Evolutionary conservation across 805 yeast genomes (phyloP).

Genomic region (Lachancea kluyveri): DNA sequence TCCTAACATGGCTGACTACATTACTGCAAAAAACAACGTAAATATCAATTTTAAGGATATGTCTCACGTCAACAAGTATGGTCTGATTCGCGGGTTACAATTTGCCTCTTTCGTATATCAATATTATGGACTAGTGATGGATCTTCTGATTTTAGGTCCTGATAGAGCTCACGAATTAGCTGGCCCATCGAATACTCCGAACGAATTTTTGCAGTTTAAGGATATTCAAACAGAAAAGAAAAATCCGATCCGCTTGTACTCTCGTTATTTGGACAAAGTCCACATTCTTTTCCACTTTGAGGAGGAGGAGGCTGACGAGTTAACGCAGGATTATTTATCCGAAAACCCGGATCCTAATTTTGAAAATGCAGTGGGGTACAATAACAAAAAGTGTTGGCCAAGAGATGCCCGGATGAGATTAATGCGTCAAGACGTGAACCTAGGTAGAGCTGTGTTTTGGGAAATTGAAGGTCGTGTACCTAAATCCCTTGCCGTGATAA

Average conservation of each 20-base stretch:
- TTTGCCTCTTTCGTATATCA: slow-evolving; percentile 87
- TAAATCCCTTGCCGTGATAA: slow-evolving; percentile 57
- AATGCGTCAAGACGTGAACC: slow-evolving; percentile 83
- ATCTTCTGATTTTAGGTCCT: slow-evolving; percentile 73
- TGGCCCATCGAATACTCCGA: slow-evolving; percentile 66
- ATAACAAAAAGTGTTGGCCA: slow-evolving; percentile 93
- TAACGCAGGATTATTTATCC: slow-evolving; percentile 66
- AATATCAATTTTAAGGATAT: slow-evolving; percentile 83
- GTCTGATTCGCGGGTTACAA: slow-evolving; percentile 82
- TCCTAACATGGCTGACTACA: slow-evolving; percentile 88
- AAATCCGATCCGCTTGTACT: slow-evolving; percentile 75
- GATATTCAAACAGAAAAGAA: slow-evolving; percentile 49
- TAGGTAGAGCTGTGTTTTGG: slow-evolving; percentile 92
- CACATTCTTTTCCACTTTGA: slow-evolving; percentile 74
- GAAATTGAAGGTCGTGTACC: slow-evolving; percentile 81
- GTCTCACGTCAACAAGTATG: slow-evolving; percentile 87
- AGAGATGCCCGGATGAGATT: slow-evolving; percentile 84
- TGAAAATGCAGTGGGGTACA: slow-evolving; percentile 78
- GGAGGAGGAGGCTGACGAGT: slow-evolving; percentile 65
- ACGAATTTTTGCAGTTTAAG: slow-evolving; percentile 70
- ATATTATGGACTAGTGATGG: slow-evolving; percentile 81
- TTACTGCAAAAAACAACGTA: slow-evolving; percentile 85
- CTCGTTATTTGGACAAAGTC: slow-evolving; percentile 77
- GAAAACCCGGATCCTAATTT: slow-evolving; percentile 93
- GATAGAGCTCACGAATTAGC: slow-evolving; percentile 87